These are phyloP conservation scores for Nannochloropsis salina DNA, from an alignment of 108 stramenopile species.

Conservation along the genomic window DNA sequence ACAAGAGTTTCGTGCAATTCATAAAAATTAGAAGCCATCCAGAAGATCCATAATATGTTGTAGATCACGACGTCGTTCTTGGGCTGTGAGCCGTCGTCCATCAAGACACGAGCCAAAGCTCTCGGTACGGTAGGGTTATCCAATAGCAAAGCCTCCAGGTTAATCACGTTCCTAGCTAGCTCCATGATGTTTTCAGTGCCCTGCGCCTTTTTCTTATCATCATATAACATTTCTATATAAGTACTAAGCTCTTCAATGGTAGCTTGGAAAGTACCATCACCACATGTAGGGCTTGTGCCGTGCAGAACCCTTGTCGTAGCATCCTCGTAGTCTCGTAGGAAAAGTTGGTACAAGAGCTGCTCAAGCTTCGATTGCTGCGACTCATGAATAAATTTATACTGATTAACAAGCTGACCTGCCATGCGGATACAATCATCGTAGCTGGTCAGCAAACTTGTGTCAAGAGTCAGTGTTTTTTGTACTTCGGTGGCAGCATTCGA, in stretches of 20 bases:
- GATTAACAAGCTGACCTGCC: not conserved
- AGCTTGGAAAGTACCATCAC: not conserved
- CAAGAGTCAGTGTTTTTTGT: not conserved
- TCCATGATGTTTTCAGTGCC: slow-evolving; percentile 20
- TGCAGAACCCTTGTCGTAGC: not conserved
- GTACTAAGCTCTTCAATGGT: not conserved
- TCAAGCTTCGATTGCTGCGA: not conserved
- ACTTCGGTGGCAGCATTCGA: not conserved
- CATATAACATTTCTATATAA: not conserved
- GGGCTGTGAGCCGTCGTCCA: not conserved
- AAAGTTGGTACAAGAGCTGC: slow-evolving; percentile 20
- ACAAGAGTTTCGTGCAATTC: slow-evolving; percentile 18
- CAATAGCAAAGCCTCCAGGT: slow-evolving; percentile 18
- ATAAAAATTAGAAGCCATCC: slow-evolving; percentile 11
- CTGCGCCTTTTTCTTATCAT: not conserved
- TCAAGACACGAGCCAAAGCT: slow-evolving; percentile 10
- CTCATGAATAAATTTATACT: not conserved
- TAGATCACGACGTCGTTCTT: not conserved
- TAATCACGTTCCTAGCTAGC: slow-evolving; percentile 9
- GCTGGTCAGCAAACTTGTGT: not conserved
- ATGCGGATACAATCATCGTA: not conserved
- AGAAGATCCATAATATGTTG: slow-evolving; percentile 20
- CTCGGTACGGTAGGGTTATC: slow-evolving; percentile 1
- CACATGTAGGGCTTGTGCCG: not conserved
- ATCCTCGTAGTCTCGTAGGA: not conserved